Evolutionary conservation across 75 land plant species (phyloP), one percentile per base, ranked within the genome.

Genomic region (Selaginella moellendorffii): DNA sequence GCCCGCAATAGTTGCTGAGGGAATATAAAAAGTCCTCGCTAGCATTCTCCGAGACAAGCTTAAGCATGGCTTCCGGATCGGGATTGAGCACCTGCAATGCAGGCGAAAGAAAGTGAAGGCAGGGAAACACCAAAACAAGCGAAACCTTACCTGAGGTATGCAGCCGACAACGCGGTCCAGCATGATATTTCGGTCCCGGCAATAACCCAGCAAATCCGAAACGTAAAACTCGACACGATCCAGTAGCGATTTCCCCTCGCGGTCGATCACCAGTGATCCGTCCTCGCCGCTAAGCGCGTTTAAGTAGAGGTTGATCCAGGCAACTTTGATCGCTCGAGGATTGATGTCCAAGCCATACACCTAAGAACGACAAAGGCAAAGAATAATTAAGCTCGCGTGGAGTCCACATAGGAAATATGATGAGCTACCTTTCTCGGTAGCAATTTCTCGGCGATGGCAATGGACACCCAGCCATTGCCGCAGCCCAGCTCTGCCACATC

Each of bases 1-100:
- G 90, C 30, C 97, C 98, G 76, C 98, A 93, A 68, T 93, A 93
- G 69, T 93, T 93, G 71, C 98, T 93, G 64, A 93, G 78, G 18
- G 86, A 81, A 74, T 83, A 77, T 58, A 93, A 67, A 63, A 93
- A 93, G 53, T 93, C 98, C 74, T 93, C 98, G 42, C 98, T 93
- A 0, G 96, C 92, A 83, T 93, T 88, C 71, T 93, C 98, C 51
- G 85, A 83, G 18, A 93, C 83, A 72, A 93, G 74, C 67, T 88
- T 88, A 31, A 85, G 83, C 98, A 93, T 93, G 19, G 98, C 96
- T 51, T 81, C 84, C 21, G 98, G 98, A 79, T 93, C 92, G 27
- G 98, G 98, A 71, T 85, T 93, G 27, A 93, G 86, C 74, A 93
- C 83, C 98, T 93, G 74, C 60, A 74, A n/a, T n/a, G n/a, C n/a